phyloP scores from a whole-genome alignment of 352 stramenopile genomes.

The Pythium volutum region DNA sequence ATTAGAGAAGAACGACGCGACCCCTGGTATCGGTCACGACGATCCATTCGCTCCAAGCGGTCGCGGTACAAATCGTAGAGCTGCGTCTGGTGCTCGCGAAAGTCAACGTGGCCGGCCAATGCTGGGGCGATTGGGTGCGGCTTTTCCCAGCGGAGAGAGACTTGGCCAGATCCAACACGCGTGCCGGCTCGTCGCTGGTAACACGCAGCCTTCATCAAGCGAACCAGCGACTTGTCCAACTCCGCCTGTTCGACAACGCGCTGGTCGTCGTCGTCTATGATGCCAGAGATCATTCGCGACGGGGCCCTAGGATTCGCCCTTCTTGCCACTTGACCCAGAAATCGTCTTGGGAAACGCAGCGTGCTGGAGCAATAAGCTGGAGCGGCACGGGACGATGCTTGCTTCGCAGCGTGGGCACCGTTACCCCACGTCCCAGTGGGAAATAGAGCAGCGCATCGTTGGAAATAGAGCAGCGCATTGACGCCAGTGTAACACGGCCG shows the following conservation, averaged over 20 bases:
- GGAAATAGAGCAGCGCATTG: no score
- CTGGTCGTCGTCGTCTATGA: conserved; percentile 33
- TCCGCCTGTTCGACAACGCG: conserved; percentile 67
- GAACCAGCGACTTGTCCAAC: conserved; percentile 80
- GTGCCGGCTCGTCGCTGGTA: conserved; percentile 57
- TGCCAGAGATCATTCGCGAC: conserved; percentile 62
- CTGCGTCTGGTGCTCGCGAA: conserved; percentile 67
- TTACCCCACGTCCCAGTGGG: conserved; percentile 44
- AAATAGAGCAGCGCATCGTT: conserved; percentile 78
- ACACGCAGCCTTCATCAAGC: conserved; percentile 84
- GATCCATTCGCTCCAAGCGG: conserved; percentile 44
- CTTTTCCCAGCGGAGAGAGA: conserved; percentile 79
- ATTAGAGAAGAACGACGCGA: background rate
- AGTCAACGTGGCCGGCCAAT: conserved; percentile 71
- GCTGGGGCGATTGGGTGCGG: conserved; percentile 83
- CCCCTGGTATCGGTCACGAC: background rate
- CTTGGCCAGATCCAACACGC: conserved; percentile 77
- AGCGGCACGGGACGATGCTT: conserved; percentile 75
- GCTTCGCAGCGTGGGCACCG: conserved; percentile 47
- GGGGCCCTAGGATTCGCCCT: conserved; percentile 10
- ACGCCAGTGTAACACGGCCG: conserved; percentile 65
- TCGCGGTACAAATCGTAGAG: conserved; percentile 69
- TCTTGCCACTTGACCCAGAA: conserved; percentile 25
- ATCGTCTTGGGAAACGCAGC: conserved; percentile 57
- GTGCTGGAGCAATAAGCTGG: conserved; percentile 50